Conservation (phyloP, 148 eudicot species). For the Heliosperma pusillum region DNA sequence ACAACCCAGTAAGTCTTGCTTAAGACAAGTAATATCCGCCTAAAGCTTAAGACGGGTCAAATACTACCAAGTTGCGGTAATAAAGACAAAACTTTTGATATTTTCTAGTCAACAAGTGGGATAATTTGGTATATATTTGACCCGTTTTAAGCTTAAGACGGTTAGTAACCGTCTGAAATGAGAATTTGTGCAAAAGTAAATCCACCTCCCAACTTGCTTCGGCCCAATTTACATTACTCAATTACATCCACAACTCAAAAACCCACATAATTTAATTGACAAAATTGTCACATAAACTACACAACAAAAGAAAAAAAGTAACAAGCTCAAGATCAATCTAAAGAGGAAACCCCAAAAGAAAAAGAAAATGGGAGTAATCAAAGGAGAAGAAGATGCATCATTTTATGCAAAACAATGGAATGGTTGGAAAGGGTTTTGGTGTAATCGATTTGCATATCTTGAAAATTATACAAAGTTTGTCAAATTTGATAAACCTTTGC, state of each 20-base stretch:
- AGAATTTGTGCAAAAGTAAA: too few species aligned
- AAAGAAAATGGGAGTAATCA: constrained; percentile 28
- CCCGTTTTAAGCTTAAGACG: too few species aligned
- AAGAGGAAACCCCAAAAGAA: neutral
- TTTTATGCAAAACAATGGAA: constrained; percentile 32
- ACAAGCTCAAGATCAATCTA: neutral
- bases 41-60: too few species aligned
- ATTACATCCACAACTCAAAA: neutral
- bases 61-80: too few species aligned
- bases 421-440: constrained; percentile 53
- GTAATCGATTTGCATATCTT: constrained; percentile 53
- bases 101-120: too few species aligned
- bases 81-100: too few species aligned
- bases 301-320: neutral
- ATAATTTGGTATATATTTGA: too few species aligned
- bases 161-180: too few species aligned
- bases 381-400: constrained; percentile 16
- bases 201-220: too few species aligned
- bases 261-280: neutral
- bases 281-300: neutral
- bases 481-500: constrained; percentile 43
- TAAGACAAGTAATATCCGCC: too few species aligned
- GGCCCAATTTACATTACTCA: too few species aligned
- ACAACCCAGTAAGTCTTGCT: too few species aligned
- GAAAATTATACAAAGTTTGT: constrained; percentile 51